Percentiles rank a stretch among this genome's conserved stretches.
Evolutionary conservation across 768 basidiomycete species (phyloP).

Genomic region (Agaricus subrufescens): DNA sequence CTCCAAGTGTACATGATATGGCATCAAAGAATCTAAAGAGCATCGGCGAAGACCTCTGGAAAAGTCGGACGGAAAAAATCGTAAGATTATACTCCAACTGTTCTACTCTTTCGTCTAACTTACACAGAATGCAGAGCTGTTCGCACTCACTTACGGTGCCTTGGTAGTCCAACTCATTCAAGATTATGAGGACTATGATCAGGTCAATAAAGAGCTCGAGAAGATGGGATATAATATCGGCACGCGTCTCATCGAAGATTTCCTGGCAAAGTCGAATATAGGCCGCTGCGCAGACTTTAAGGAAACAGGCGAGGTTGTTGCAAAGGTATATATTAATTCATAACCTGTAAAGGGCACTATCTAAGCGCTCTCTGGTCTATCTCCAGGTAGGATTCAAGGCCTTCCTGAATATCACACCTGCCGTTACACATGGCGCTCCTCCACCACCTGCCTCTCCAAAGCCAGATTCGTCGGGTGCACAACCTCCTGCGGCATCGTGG

Average conservation of each 20-base stretch:
- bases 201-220: constrained; percentile 95
- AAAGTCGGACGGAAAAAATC: constrained; percentile 89
- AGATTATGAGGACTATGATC: constrained; percentile 96
- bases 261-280: constrained; percentile 87
- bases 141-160: constrained; percentile 95
- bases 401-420: constrained; percentile 89
- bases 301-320: constrained; percentile 92
- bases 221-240: constrained; percentile 99
- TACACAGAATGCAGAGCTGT: constrained; percentile 90
- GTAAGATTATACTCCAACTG: constrained; percentile 39
- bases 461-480: constrained; percentile 41
- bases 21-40: constrained; percentile 81
- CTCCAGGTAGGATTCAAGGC: constrained; percentile 94
- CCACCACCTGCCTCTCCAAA: constrained; percentile 37
- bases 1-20: constrained; percentile 32
- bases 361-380: not conserved
- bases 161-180: constrained; percentile 98
- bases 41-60: constrained; percentile 96
- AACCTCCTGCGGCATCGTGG: constrained; percentile 41
- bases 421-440: constrained; percentile 64
- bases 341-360: not conserved
- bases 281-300: constrained; percentile 91
- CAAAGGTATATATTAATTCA: constrained; percentile 62
- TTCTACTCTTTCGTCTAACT: constrained; percentile 15
- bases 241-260: constrained; percentile 93